A percentile compares a stretch with the other conserved stretches of the same genome.
These are phyloP conservation scores for Collybia sp. DNA, from an alignment of 768 basidiomycete genomes.

Conservation along the genomic window DNA sequence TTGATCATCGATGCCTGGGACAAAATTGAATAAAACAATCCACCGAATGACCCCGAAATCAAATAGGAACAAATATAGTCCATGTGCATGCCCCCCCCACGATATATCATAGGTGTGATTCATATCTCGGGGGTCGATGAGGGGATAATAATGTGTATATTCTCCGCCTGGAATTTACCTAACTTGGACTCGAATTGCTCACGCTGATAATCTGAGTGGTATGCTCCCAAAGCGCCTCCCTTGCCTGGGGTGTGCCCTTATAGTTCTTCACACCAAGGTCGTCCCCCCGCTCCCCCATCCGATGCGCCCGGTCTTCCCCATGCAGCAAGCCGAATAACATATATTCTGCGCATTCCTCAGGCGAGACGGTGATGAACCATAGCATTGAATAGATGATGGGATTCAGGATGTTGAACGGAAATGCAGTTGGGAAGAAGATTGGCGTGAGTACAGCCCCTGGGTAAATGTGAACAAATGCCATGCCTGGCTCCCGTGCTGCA, in stretches of 20 bases:
- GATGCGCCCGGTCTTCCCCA: conserved; percentile 15
- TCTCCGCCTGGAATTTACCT: no score
- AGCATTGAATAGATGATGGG: conserved; percentile 14
- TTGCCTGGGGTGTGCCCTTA: conserved; percentile 11
- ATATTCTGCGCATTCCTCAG: conserved; percentile 23
- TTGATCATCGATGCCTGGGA: no score
- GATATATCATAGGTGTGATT: no score
- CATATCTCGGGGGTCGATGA: no score
- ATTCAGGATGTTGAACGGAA: conserved; percentile 10
- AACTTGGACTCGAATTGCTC: no score
- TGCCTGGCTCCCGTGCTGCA: conserved; percentile 30
- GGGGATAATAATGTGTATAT: no score
- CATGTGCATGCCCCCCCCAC: no score
- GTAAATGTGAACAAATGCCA: conserved; percentile 38
- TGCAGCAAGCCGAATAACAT: conserved; percentile 24
- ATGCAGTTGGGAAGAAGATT: conserved; percentile 9
- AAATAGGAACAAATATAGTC: no score
- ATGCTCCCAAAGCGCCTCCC: conserved; percentile 15
- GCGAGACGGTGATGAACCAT: conserved; percentile 14
- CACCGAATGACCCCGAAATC: neutral
- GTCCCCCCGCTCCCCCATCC: conserved; percentile 4
- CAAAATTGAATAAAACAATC: conserved; percentile 1
- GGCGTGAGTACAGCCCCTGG: conserved; percentile 35
- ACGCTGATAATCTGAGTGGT: conserved; percentile 1
- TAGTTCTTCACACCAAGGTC: conserved; percentile 6